These are phyloP conservation scores for Globisporangium orthogonon DNA, from an alignment of 352 stramenopile genomes.

Conservation along the genomic window DNA sequence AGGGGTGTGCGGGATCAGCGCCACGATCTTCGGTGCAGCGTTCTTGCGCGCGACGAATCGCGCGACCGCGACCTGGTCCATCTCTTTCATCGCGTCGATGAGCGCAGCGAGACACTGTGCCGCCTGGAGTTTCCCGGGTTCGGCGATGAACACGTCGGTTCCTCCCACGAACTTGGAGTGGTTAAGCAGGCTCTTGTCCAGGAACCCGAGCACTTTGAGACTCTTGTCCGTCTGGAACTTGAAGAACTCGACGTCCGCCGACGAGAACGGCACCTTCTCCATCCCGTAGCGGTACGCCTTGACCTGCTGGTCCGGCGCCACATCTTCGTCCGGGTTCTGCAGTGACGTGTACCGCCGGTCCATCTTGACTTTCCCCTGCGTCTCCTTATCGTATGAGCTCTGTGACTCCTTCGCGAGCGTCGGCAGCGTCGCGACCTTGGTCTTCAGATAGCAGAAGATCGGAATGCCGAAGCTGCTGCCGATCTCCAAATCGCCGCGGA, in stretches of 20 bases:
- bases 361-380: constrained; percentile 56
- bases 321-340: constrained; percentile 63
- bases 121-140: constrained; percentile 59
- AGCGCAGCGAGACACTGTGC: constrained; percentile 55
- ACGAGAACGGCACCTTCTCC: constrained; percentile 78
- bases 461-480: constrained; percentile 57
- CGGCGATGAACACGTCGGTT: constrained; percentile 73
- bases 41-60: constrained; percentile 79
- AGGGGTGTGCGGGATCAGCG: constrained; percentile 52
- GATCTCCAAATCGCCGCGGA: constrained; percentile 69
- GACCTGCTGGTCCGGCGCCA: constrained; percentile 63
- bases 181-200: constrained; percentile 40
- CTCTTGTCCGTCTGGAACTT: constrained; percentile 80
- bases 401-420: constrained; percentile 72
- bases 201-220: constrained; percentile 69
- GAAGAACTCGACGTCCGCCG: constrained; percentile 71
- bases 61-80: constrained; percentile 59
- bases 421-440: constrained; percentile 60
- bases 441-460: constrained; percentile 76
- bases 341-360: constrained; percentile 65
- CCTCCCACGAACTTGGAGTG: constrained; percentile 50
- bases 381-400: constrained; percentile 50
- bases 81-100: constrained; percentile 53
- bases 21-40: constrained; percentile 68
- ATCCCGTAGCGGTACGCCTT: constrained; percentile 76